These are phyloP conservation scores for Ephemerocybe angulata DNA, from an alignment of 768 basidiomycete genomes.

Conservation along the genomic window DNA sequence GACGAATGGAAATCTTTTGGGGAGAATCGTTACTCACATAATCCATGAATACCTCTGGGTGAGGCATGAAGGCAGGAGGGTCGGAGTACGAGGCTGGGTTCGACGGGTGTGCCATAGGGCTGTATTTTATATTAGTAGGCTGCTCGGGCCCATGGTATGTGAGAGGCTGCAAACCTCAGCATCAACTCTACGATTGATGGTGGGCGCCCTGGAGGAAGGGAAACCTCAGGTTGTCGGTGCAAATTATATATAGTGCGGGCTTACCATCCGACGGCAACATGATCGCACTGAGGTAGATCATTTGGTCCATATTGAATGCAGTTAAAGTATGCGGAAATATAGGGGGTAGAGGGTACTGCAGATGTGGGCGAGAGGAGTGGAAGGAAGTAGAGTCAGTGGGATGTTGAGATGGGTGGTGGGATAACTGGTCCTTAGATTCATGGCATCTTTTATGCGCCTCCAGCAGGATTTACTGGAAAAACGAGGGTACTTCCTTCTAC, in stretches of 20 bases:
- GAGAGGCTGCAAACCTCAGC: conserved; percentile 51
- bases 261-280: conserved; percentile 72
- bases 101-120: conserved; percentile 46
- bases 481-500: neutral
- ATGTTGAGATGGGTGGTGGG: neutral
- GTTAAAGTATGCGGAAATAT: neutral
- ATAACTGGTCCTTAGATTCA: neutral
- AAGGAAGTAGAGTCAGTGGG: neutral
- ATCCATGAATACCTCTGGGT: conserved; percentile 85
- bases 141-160: too few relatives aligned
- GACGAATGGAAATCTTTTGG: conserved; percentile 2
- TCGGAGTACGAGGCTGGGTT: conserved; percentile 34
- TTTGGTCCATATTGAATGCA: conserved; percentile 53
- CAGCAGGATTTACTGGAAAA: neutral
- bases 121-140: conserved; percentile 17
- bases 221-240: conserved; percentile 2
- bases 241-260: conserved; percentile 1
- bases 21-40: conserved; percentile 39
- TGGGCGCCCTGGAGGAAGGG: conserved; percentile 46
- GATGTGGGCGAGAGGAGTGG: neutral
- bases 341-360: neutral
- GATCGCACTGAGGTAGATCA: conserved; percentile 64
- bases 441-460: neutral
- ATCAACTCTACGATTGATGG: conserved; percentile 70
- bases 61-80: conserved; percentile 62